Evolutionary conservation across 768 basidiomycete genomes (phyloP).

Genomic region (Amanita thiersii): DNA sequence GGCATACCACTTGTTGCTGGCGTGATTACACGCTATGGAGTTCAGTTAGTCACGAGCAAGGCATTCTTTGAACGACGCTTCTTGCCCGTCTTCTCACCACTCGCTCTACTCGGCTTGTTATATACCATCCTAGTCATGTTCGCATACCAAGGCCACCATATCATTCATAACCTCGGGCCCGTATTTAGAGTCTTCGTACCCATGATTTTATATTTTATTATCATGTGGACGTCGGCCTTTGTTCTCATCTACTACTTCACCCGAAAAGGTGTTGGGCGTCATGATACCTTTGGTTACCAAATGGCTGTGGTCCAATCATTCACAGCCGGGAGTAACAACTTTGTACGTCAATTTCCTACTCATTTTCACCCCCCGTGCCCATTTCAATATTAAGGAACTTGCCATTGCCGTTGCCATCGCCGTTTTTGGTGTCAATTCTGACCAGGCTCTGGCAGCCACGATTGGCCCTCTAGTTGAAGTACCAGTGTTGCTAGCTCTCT

Average conservation of each 20-base stretch:
- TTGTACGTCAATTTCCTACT: slow-evolving; percentile 31
- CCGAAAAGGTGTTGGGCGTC: slow-evolving; percentile 5
- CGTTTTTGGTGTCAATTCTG: slow-evolving; percentile 68
- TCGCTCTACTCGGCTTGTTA: slow-evolving; percentile 67
- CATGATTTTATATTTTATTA: slow-evolving; percentile 65
- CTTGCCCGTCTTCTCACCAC: slow-evolving; percentile 58
- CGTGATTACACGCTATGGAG: slow-evolving; percentile 52
- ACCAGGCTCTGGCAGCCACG: slow-evolving; percentile 76
- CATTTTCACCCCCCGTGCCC: neutral
- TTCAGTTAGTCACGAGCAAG: slow-evolving; percentile 37
- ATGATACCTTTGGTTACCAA: slow-evolving; percentile 43
- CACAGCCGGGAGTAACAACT: slow-evolving; percentile 76
- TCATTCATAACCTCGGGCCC: slow-evolving; percentile 63
- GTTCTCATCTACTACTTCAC: slow-evolving; percentile 36
- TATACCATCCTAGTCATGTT: slow-evolving; percentile 79
- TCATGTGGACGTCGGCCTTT: slow-evolving; percentile 71
- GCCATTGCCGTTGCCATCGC: too few relatives aligned
- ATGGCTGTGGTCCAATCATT: slow-evolving; percentile 74
- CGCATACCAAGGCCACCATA: slow-evolving; percentile 60
- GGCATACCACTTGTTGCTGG: slow-evolving; percentile 76
- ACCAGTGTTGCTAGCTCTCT: slow-evolving; percentile 63
- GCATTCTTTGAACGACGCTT: slow-evolving; percentile 48
- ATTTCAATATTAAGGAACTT: slow-evolving; percentile 43
- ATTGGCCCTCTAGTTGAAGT: slow-evolving; percentile 77
- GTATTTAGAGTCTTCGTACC: slow-evolving; percentile 82